These are phyloP conservation scores for Talaromyces verruculosus DNA, from an alignment of 2,329 filamentous ascomycete genomes.

Conservation along the genomic window DNA sequence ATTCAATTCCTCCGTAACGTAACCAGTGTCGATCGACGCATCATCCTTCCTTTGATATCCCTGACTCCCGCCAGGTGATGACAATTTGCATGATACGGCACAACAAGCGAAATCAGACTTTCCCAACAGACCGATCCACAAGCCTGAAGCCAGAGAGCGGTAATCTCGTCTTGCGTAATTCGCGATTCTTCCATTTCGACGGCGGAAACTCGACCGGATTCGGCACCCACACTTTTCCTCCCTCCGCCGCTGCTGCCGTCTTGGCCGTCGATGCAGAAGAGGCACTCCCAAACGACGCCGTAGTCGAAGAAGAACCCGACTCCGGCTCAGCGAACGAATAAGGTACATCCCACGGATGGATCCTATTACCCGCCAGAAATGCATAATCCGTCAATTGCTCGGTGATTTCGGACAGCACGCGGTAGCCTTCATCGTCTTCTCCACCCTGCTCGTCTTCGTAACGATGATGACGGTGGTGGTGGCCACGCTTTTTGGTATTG, in stretches of 20 bases:
- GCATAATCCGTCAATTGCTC: constrained; percentile 16
- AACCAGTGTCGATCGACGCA: background rate
- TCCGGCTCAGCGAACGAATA: background rate
- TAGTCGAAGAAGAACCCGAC: background rate
- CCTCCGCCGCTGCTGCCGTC: background rate
- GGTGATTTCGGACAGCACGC: constrained; percentile 8
- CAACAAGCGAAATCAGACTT: background rate
- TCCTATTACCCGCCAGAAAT: background rate
- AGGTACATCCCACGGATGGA: constrained; percentile 9
- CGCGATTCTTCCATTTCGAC: constrained; percentile 4
- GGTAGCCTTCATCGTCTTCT: background rate
- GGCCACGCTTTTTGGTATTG: background rate
- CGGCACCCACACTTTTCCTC: background rate
- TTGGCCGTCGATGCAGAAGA: background rate
- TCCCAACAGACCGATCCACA: background rate
- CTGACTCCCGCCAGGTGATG: background rate
- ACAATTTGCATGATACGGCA: background rate
- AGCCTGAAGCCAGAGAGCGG: constrained; percentile 4
- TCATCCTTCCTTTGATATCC: background rate
- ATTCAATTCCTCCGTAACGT: background rate
- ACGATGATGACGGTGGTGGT: too few relatives aligned
- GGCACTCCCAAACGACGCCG: background rate
- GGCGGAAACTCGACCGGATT: background rate
- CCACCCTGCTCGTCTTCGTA: background rate
- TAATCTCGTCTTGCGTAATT: background rate